phyloP scores from a whole-genome alignment of 192 early-diverging fungal genomes.

The Piromyces sp. region DNA sequence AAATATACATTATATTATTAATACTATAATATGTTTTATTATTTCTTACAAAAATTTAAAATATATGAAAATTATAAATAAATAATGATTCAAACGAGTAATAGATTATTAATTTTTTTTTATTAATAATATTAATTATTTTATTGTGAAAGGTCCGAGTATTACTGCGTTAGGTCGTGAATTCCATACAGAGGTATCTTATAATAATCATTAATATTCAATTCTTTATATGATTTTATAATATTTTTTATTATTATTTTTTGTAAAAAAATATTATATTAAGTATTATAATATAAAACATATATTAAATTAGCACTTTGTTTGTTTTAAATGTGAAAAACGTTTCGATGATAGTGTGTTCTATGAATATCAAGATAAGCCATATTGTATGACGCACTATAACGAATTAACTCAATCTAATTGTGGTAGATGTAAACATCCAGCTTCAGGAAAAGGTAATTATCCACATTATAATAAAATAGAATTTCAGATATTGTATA shows the following conservation, averaged over 20 bases:
- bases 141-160: neutral
- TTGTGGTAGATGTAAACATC: slow-evolving; percentile 18
- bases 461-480: neutral
- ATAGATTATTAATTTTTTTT: no score
- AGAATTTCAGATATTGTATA: no score
- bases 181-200: slow-evolving; percentile 31
- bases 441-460: slow-evolving; percentile 17
- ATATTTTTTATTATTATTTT: no score
- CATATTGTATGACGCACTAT: slow-evolving; percentile 27
- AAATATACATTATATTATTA: no score
- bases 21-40: no score
- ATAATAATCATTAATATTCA: no score
- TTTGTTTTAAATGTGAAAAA: slow-evolving; percentile 24
- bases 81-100: no score
- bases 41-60: no score
- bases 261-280: no score
- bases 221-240: no score
- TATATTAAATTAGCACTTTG: slow-evolving; percentile 16
- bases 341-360: slow-evolving; percentile 17
- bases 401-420: slow-evolving; percentile 19
- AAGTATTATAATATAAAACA: neutral
- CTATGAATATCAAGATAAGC: slow-evolving; percentile 19
- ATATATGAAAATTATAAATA: no score
- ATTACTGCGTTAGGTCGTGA: slow-evolving; percentile 18
- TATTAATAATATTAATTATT: no score